Conservation (phyloP, 1,284 basidiomycete species). For the Microbotryum violaceum region DNA sequence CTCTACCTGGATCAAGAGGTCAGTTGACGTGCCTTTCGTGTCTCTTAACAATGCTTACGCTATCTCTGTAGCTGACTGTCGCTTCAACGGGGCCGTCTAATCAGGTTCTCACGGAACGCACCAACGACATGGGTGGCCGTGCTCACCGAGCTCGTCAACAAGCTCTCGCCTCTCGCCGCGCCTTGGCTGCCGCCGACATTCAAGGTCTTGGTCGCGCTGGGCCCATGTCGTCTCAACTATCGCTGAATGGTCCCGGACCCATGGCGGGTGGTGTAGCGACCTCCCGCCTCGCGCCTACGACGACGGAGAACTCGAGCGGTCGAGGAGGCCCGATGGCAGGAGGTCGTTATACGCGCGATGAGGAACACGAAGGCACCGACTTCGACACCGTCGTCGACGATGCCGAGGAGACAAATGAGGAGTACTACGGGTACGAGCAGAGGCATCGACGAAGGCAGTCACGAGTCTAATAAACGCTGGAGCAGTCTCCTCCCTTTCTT, state of each 20-base stretch:
- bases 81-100: too few species aligned
- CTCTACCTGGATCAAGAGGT: conserved; percentile 49
- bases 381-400: neutral
- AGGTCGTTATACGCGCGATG: neutral
- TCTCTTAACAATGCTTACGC: neutral
- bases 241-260: neutral
- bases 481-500: too few species aligned
- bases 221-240: neutral
- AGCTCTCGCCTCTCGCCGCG: conserved; percentile 8
- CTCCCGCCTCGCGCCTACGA: neutral
- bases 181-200: conserved; percentile 1
- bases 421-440: conserved; percentile 9
- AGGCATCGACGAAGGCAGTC: neutral
- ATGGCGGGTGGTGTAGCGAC: neutral
- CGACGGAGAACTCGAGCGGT: neutral
- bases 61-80: neutral
- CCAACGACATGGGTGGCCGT: conserved; percentile 22
- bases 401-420: neutral
- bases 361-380: neutral
- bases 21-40: conserved; percentile 17
- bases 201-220: neutral
- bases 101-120: conserved; percentile 22
- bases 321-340: neutral
- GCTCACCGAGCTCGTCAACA: conserved; percentile 19
- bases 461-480: too few species aligned